phyloP scores from a whole-genome alignment of 495 filamentous ascomycete genomes.

The Penicillium canariense region DNA sequence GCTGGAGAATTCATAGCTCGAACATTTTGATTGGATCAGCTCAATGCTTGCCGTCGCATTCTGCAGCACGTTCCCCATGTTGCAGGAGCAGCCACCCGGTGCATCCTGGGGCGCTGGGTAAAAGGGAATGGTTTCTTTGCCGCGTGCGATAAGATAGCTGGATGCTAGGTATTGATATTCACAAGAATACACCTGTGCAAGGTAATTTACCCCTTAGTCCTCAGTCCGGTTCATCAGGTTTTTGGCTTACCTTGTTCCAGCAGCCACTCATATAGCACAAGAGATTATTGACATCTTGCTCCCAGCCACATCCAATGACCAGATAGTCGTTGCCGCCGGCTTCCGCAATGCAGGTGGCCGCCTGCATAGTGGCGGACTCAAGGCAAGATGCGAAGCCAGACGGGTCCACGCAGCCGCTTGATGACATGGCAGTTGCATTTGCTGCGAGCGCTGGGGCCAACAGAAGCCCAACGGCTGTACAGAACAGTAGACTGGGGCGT shows the following conservation, averaged over 20 bases:
- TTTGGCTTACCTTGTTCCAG: not conserved
- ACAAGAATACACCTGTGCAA: slow-evolving; percentile 1
- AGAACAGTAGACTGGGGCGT: not conserved
- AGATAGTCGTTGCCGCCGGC: not conserved
- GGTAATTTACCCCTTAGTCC: too few species aligned
- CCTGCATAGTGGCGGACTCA: not conserved
- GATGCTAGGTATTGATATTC: slow-evolving; percentile 1
- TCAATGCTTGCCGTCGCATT: not conserved
- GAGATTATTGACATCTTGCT: not conserved
- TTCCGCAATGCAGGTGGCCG: not conserved
- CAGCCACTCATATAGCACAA: not conserved
- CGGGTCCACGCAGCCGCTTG: not conserved
- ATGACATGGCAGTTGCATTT: not conserved
- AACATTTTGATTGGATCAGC: not conserved
- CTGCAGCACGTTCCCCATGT: not conserved
- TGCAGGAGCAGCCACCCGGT: not conserved
- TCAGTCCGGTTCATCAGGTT: too few species aligned
- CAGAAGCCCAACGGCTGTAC: not conserved
- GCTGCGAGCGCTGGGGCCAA: not conserved
- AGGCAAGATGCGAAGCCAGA: not conserved
- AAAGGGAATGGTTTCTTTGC: not conserved
- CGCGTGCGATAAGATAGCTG: not conserved
- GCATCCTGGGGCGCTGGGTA: not conserved
- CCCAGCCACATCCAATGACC: not conserved
- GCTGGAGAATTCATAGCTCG: not conserved